Evolutionary conservation across 2,329 filamentous ascomycete species (phyloP).

Genomic region (Colletotrichum theobromicola): DNA sequence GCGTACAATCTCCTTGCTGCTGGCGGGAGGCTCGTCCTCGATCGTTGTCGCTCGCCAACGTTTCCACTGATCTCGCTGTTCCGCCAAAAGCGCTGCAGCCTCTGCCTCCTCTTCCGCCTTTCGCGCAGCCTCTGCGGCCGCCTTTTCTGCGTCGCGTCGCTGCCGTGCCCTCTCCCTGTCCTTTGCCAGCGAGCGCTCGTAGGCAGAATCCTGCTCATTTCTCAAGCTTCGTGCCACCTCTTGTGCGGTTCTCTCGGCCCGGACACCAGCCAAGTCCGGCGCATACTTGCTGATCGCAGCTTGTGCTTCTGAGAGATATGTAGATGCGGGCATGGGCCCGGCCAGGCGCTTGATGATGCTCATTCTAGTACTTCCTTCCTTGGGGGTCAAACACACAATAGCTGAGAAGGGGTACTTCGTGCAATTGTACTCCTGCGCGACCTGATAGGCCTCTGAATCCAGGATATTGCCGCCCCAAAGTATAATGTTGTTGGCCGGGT

Average conservation of each 20-base stretch:
- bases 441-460: conserved; percentile 93
- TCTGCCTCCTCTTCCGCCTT: conserved; percentile 65
- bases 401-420: conserved; percentile 93
- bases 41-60: conserved; percentile 77
- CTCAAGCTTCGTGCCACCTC: conserved; percentile 81
- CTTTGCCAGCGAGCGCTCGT: conserved; percentile 87
- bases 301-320: conserved; percentile 79
- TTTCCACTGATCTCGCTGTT: conserved; percentile 71
- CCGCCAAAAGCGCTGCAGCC: conserved; percentile 57
- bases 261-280: conserved; percentile 75
- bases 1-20: conserved; percentile 73
- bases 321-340: conserved; percentile 71
- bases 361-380: conserved; percentile 86
- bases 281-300: conserved; percentile 76
- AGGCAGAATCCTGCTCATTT: conserved; percentile 90
- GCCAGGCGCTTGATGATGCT: conserved; percentile 81
- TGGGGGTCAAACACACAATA: conserved; percentile 85
- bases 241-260: conserved; percentile 80
- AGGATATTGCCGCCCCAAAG: conserved; percentile 93
- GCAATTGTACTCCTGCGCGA: conserved; percentile 83
- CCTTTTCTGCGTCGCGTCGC: conserved; percentile 76
- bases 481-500: conserved; percentile 79
- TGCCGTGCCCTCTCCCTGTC: conserved; percentile 85
- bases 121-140: conserved; percentile 71
- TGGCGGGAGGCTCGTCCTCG: conserved; percentile 68